These are phyloP conservation scores for Ganoderma sinense DNA, from an alignment of 1,284 basidiomycete species.

Conservation along the genomic window DNA sequence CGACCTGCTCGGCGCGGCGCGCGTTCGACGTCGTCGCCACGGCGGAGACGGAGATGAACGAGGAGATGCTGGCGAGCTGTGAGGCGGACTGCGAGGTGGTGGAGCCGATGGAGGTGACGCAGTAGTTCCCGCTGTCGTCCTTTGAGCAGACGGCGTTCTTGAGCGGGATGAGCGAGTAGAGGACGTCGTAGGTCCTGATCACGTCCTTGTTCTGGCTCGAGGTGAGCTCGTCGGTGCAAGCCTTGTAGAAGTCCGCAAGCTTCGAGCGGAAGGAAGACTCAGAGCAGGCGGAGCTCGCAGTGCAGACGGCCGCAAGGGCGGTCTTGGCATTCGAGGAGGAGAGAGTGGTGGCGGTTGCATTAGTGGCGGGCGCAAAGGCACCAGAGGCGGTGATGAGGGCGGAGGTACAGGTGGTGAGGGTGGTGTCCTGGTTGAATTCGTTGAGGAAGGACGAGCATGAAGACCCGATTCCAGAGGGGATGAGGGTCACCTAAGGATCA, in stretches of 20 bases:
- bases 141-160: conserved; percentile 75
- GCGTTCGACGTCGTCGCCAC: conserved; percentile 10
- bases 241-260: conserved; percentile 73
- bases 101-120: conserved; percentile 48
- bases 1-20: conserved; percentile 36
- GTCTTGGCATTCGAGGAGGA: conserved; percentile 55
- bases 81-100: conserved; percentile 29
- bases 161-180: conserved; percentile 78
- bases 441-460: conserved; percentile 69
- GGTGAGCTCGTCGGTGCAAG: conserved; percentile 76
- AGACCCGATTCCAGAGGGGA: conserved; percentile 69
- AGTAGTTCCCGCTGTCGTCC: conserved; percentile 74
- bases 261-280: conserved; percentile 64
- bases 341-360: conserved; percentile 41
- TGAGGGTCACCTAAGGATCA: conserved; percentile 50
- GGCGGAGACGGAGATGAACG: conserved; percentile 21
- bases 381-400: conserved; percentile 71
- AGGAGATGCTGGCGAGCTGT: conserved; percentile 34
- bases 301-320: conserved; percentile 70
- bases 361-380: conserved; percentile 60
- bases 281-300: conserved; percentile 56
- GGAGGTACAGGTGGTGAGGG: conserved; percentile 66
- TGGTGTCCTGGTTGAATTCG: conserved; percentile 66
- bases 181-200: conserved; percentile 74
- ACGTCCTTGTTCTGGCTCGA: conserved; percentile 57